Evolutionary conservation across 225 moss, liverwort and hornwort genomes (phyloP), one percentile per base, ranked within the genome.

Genomic region (Physcomitrellopsis africana): DNA sequence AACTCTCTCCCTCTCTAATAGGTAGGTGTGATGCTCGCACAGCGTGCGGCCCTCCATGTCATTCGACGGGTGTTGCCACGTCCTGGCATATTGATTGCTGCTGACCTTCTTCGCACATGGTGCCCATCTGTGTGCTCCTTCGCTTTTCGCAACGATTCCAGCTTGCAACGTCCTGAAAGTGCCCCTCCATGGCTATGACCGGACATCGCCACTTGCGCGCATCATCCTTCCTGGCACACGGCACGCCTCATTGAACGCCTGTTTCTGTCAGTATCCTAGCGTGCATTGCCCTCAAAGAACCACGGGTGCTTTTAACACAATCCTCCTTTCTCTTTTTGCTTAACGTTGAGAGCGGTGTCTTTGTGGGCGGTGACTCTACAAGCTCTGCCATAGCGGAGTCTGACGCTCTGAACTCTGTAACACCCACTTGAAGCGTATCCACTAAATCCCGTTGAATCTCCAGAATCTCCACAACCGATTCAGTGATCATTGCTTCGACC

Each of bases 141-240:
- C n/a, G n/a, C n/a, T n/a, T n/a, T n/a, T n/a, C n/a, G n/a, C n/a
- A n/a, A n/a, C n/a, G n/a, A n/a, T n/a, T n/a, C n/a, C n/a, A n/a
- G n/a, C n/a, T n/a, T n/a, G n/a, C n/a, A n/a, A n/a, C n/a, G n/a
- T n/a, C n/a, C n/a, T n/a, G 82, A 7, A 72, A 69, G 51, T 80
- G 79, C 17, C 70, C 82, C 55, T 86, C 73, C 79, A 67, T 79
- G 51, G 86, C 82, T 61, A 74, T 82, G 37, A 86, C 46, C 0
- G 86, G 86, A 61, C 86, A 53, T 79, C n/a, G n/a, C n/a, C n/a
- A n/a, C n/a, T n/a, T n/a, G n/a, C n/a, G n/a, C n/a, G n/a, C n/a
- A n/a, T n/a, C 82, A 49, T 86, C 86, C 80, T 86, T 86, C 62
- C 86, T 67, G 19, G 82, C 73, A 74, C 86, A 86, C 1, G 81